Base-by-base conservation (phyloP, 331 rosid species). In the Rosa hybrid region DNA sequence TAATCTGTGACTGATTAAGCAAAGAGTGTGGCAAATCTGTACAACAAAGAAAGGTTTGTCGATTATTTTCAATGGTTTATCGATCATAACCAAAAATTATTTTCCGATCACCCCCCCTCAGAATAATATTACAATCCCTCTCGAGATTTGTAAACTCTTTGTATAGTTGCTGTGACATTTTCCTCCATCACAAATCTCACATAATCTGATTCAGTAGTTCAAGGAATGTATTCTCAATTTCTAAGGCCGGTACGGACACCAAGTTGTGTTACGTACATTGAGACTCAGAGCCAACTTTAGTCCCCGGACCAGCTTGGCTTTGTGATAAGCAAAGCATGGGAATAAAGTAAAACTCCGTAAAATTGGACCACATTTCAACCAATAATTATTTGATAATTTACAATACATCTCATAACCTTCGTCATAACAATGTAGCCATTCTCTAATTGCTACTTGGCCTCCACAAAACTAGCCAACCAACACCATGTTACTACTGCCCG, bases 401-500 rank as follows among this genome's bases (percentile, higher is more conserved):
- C 72, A 62, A 45, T 25, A 25, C 25, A 48, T 63, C 0, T 76
- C 21, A 64, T 27, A 16, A 48, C 13, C 71, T 67, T 65, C 23
- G 6, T 62, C 41, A 38, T 65, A 16, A 8, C 7, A 38, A 65
- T 34, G 46, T 38, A 16, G 11, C 46, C n/a, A 20, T 49, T 65
- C 20, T 50, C 53, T 49, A 76, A 20, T 75, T 68, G 75, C 56
- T 54, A n/a, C 10, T 41, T 16, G 30, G 64, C 74, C 76, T 60
- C 42, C 85, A n/a, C 57, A 82, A 62, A 27, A 39, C 46, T 27
- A 27, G 13, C 71, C 38, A 38, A 75, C 41, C 79, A 12, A 21
- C 5, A 50, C 68, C 41, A 30, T 62, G 44, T 65, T 20, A 41
- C 72, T 68, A 39, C 16, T 68, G 20, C 27, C 50, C 14, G 20